Evolutionary conservation across 208 protist species (phyloP).

Genomic region (Novymonas esmeraldas): DNA sequence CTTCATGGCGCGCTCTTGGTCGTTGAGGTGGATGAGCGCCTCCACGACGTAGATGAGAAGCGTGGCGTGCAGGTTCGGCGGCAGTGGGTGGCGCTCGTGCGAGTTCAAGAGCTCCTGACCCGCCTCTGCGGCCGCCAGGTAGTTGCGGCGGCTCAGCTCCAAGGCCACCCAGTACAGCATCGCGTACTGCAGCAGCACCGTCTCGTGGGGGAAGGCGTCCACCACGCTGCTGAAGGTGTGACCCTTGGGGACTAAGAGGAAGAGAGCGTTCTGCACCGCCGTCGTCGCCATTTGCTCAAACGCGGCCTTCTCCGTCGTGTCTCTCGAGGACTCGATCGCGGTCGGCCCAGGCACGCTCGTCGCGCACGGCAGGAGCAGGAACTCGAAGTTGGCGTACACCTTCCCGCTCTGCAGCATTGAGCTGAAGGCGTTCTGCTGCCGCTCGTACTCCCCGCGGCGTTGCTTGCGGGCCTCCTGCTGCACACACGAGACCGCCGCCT

Average conservation of each 20-base stretch:
- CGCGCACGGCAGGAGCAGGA: slow-evolving; percentile 77
- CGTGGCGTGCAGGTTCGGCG: slow-evolving; percentile 67
- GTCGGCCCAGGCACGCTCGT: slow-evolving; percentile 42
- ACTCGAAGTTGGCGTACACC: slow-evolving; percentile 81
- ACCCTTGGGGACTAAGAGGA: slow-evolving; percentile 71
- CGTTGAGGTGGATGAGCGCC: slow-evolving; percentile 84
- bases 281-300: slow-evolving; percentile 57
- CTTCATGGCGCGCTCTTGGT: slow-evolving; percentile 73
- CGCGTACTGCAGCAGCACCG: slow-evolving; percentile 65
- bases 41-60: slow-evolving; percentile 85
- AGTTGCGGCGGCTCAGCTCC: slow-evolving; percentile 80
- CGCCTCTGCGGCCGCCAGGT: slow-evolving; percentile 66
- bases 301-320: slow-evolving; percentile 28
- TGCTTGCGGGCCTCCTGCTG: slow-evolving; percentile 44
- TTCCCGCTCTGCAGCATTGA: slow-evolving; percentile 69
- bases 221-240: slow-evolving; percentile 56
- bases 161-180: slow-evolving; percentile 81
- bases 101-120: slow-evolving; percentile 71
- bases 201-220: slow-evolving; percentile 66
- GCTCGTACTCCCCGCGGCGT: slow-evolving; percentile 68
- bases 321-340: slow-evolving; percentile 31
- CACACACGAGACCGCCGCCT: slow-evolving; percentile 72
- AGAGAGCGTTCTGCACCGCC: slow-evolving; percentile 84
- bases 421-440: slow-evolving; percentile 67
- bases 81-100: slow-evolving; percentile 63